phyloP scores from a whole-genome alignment of 177 flowering plant species.

The Tripterygium wilfordii region DNA sequence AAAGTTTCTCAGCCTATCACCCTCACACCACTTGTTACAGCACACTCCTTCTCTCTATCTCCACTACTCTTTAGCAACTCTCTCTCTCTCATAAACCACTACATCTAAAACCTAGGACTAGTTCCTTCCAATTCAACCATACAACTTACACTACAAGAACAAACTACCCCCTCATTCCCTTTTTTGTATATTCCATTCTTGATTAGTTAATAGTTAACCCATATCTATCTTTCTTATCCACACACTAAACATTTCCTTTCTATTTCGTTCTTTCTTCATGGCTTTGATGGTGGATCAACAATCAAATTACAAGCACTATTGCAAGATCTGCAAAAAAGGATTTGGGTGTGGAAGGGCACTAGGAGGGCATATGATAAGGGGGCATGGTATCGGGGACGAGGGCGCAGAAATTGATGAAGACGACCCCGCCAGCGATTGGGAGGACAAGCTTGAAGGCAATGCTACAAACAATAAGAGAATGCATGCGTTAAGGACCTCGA shows the following conservation, averaged over 20 bases:
- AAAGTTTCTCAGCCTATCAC: constrained; percentile 35
- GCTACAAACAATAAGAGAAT: constrained; percentile 45
- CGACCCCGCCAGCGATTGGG: constrained; percentile 60
- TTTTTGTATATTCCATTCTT: background rate
- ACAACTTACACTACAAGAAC: constrained; percentile 40
- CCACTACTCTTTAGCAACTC: constrained; percentile 7
- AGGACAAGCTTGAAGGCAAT: constrained; percentile 34
- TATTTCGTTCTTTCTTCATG: constrained; percentile 22
- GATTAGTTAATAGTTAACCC: no score
- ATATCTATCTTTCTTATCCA: background rate
- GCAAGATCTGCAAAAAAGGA: constrained; percentile 88
- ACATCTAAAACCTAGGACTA: constrained; percentile 61
- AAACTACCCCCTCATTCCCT: constrained; percentile 14
- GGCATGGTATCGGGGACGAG: constrained; percentile 87
- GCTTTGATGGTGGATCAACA: constrained; percentile 52
- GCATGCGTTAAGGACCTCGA: constrained; percentile 75
- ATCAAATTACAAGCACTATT: constrained; percentile 59
- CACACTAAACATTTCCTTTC: no score
- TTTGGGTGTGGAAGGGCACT: constrained; percentile 91
- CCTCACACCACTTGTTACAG: constrained; percentile 62
- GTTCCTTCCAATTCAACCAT: constrained; percentile 44
- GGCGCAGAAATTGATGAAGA: constrained; percentile 48
- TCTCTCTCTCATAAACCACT: constrained; percentile 34
- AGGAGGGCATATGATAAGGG: constrained; percentile 99
- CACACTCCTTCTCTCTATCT: constrained; percentile 13